Evolutionary conservation across 2,329 filamentous ascomycete genomes (phyloP).

Genomic region (Ampelomyces quisqualis): DNA sequence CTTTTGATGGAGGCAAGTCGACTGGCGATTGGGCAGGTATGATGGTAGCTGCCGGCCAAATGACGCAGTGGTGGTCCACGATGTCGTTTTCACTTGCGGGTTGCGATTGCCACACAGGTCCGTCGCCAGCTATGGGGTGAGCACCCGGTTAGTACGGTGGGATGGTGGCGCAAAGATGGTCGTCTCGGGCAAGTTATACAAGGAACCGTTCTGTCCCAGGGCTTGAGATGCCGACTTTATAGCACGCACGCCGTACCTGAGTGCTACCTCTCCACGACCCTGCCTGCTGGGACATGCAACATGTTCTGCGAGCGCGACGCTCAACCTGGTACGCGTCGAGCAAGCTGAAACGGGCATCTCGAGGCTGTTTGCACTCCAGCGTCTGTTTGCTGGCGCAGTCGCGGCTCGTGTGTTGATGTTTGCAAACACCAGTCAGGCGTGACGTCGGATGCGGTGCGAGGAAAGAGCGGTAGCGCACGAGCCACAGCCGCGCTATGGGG

Average conservation of each 20-base stretch:
- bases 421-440: not conserved
- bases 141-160: no score
- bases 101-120: not conserved
- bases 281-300: not conserved
- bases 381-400: not conserved
- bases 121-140: no score
- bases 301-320: not conserved
- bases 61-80: not conserved
- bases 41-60: not conserved
- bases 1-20: conserved; percentile 9
- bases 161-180: not conserved
- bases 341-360: not conserved
- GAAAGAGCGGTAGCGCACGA: not conserved
- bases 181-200: not conserved
- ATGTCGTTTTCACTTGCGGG: not conserved
- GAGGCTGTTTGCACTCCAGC: not conserved
- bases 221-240: not conserved
- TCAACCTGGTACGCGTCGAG: not conserved
- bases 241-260: not conserved
- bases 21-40: not conserved
- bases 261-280: not conserved
- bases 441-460: not conserved
- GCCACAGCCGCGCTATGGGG: not conserved
- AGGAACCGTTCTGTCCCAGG: not conserved
- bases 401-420: not conserved